phyloP scores from a whole-genome alignment of 306 rosid species.

The Sindora glabra region DNA sequence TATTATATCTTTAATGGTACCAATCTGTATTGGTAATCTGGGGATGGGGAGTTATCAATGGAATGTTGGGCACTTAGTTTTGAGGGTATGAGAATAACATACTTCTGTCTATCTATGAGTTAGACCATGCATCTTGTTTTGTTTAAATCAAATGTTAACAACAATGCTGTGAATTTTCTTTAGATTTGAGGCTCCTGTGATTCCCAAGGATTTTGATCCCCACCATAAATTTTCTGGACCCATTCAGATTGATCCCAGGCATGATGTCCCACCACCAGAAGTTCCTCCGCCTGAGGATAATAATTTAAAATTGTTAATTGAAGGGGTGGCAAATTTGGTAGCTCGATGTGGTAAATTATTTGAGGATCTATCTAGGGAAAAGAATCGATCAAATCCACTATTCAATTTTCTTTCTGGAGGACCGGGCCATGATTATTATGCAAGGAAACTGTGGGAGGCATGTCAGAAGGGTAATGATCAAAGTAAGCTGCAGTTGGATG shows the following conservation, averaged over 20 bases:
- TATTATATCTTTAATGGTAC: slow-evolving; percentile 8
- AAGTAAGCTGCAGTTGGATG: slow-evolving; percentile 44
- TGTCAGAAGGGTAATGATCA: slow-evolving; percentile 51
- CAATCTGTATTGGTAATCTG: too few relatives aligned
- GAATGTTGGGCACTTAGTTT: not conserved
- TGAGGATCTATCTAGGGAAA: slow-evolving; percentile 94
- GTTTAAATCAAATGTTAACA: slow-evolving; percentile 1
- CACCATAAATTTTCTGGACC: slow-evolving; percentile 68
- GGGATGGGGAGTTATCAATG: too few relatives aligned
- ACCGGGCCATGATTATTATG: slow-evolving; percentile 79
- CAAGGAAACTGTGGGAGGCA: slow-evolving; percentile 94
- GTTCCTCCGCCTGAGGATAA: slow-evolving; percentile 72
- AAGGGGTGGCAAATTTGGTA: slow-evolving; percentile 88
- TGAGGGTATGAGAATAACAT: not conserved
- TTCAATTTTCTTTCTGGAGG: slow-evolving; percentile 88
- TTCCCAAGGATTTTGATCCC: slow-evolving; percentile 79
- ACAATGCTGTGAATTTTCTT: slow-evolving; percentile 20
- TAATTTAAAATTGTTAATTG: slow-evolving; percentile 76
- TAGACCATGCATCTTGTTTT: too few relatives aligned
- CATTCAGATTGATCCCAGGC: slow-evolving; percentile 50
- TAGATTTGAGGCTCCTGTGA: slow-evolving; percentile 79
- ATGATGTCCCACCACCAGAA: slow-evolving; percentile 60
- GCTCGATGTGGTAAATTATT: slow-evolving; percentile 91
- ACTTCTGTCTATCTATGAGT: slow-evolving; percentile 6
- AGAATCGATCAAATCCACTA: slow-evolving; percentile 71